Conservation (phyloP, 768 basidiomycete species). For the Tricholoma saponaceum region DNA sequence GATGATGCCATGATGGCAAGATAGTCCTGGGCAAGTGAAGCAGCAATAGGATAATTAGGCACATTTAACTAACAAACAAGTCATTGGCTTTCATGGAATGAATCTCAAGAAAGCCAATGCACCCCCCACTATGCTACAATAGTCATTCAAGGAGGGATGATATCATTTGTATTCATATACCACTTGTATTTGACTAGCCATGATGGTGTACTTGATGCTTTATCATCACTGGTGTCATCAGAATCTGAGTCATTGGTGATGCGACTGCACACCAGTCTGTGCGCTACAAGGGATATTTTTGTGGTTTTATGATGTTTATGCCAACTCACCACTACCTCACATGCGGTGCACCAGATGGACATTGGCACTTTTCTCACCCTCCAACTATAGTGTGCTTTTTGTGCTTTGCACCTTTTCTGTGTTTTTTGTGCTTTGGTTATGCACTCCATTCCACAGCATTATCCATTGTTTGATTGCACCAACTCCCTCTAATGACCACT, state of each 20-base stretch:
- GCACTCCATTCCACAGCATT: no score
- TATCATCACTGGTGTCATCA: not conserved
- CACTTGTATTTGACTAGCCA: not conserved
- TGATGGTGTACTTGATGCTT: not conserved
- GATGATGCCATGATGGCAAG: slow-evolving; percentile 35
- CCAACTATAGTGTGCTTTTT: no score
- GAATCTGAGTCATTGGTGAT: not conserved
- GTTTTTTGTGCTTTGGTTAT: no score
- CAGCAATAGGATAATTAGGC: slow-evolving; percentile 19
- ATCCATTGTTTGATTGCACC: no score
- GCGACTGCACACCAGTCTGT: no score
- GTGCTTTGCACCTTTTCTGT: no score
- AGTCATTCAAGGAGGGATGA: not conserved
- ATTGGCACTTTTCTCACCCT: no score
- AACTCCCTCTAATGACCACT: no score
- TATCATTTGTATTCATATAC: not conserved
- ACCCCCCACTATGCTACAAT: not conserved
- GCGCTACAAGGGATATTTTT: no score
- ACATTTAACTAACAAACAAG: not conserved
- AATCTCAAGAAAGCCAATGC: not conserved
- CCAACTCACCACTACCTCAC: no score
- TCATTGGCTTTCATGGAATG: not conserved
- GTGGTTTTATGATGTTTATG: no score
- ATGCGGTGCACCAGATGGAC: no score
- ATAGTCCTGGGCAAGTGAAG: slow-evolving; percentile 32